Evolutionary conservation across 345 rosid genomes (phyloP), one percentile per base, ranked within the genome.

Genomic region (Erodium maritimum): DNA sequence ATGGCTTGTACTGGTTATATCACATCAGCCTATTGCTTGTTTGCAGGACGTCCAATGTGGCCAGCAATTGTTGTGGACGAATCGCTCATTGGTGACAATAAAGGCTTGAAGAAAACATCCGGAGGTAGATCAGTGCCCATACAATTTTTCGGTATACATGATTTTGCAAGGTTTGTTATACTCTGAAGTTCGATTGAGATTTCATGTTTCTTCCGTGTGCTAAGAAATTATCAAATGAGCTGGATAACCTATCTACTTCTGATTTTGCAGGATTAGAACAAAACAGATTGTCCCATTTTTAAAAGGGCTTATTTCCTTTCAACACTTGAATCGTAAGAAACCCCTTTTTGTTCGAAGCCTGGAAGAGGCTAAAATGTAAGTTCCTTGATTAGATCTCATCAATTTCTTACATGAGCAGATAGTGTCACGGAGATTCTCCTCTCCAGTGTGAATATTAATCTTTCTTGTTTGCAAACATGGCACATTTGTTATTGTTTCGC

Each of bases 71-170:
- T 93, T 64, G 91, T 93, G 64, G 89, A 93, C 29, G 91, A 85
- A 75, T 80, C 91, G 55, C 80, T 79, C 67, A 64, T 86, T 58
- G 74, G 81, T 55, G 73, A 75, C 51, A 72, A 67, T 63, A 82
- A 80, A 69, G 90, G 83, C 61, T 78, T 81, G 71, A 79, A 65
- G 65, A 81, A 78, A 62, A 65, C 37, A 62, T 70, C 72, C 18
- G 83, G 81, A 55, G 89, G 80, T 72, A 73, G 70, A 75, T 82
- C 93, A 24, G 68, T 85, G 20, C 67, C 79, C 46, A 95, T 91
- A 37, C 99, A 91, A 66, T 91, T 91, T 73, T 91, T 91, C 69
- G 99, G 99, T 52, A 91, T 94, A 61, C 98, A 89, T 80, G 99
- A 91, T 78, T 91, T 89, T 89, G 95, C 96, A 23, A 88, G 99